phyloP scores from a whole-genome alignment of 225 moss, liverwort and hornwort species.

The Polytrichum formosum region DNA sequence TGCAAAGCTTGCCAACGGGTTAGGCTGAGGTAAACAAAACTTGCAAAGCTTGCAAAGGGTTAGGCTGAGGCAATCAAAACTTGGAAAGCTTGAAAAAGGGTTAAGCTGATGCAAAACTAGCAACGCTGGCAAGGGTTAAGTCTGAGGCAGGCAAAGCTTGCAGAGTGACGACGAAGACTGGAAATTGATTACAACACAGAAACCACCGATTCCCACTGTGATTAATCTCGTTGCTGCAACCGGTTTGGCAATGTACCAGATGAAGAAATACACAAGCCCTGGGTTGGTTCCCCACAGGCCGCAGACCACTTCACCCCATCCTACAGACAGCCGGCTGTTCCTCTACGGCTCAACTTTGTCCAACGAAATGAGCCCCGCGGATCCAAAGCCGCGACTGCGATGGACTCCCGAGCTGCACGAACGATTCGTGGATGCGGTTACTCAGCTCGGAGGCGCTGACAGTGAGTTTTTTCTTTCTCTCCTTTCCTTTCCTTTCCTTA shows the following conservation, averaged over 20 bases:
- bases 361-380: slow-evolving; percentile 63
- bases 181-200: no score
- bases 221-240: no score
- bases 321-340: slow-evolving; percentile 37
- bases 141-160: no score
- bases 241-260: slow-evolving; percentile 69
- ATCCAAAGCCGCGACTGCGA: slow-evolving; percentile 85
- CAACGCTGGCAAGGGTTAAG: no score
- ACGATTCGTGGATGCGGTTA: slow-evolving; percentile 87
- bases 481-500: background rate
- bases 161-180: no score
- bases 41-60: no score
- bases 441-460: slow-evolving; percentile 86
- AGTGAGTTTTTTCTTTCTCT: slow-evolving; percentile 38
- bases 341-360: slow-evolving; percentile 52
- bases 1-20: no score
- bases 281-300: slow-evolving; percentile 71
- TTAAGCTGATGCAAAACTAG: no score
- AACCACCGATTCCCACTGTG: no score
- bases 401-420: slow-evolving; percentile 95
- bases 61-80: no score
- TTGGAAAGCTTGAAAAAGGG: no score
- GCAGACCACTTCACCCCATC: slow-evolving; percentile 53
- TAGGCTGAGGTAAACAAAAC: no score
- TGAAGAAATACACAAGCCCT: slow-evolving; percentile 88